Evolutionary conservation across 257 asterid species (phyloP), one percentile per base, ranked within the genome.

Genomic region (Marsdenia floribunda): DNA sequence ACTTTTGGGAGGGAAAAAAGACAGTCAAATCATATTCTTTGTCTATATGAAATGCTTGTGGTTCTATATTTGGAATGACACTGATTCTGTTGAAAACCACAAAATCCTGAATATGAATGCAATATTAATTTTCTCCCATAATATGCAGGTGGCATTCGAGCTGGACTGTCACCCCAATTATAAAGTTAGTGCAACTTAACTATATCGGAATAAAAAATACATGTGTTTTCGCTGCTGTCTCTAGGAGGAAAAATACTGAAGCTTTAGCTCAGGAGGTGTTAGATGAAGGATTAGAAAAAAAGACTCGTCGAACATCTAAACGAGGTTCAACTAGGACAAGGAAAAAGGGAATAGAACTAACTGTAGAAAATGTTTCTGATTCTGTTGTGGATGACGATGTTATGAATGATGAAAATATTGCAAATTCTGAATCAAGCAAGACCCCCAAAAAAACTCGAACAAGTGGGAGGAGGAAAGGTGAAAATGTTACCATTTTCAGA

Each of bases 401-500:
- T 76, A 71, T 75, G 60, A 88, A 79, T 77, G 96, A 80, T 63
- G 93, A 82, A 76, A 74, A 58, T 5, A 47, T 53, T 44, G 63
- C 82, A 38, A 65, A 78, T 82, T 81, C 83, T 42, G 87, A 37
- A 70, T 72, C 89, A 54, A 70, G 67, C 38, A 91, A 84, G 77
- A 77, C 21, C 68, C 4, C 83, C 60, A 88, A 65, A 73, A 92
- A 86, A 82, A n/a, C 84, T 68, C 74, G 79, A 73, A 60, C 83
- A 59, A 83, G 88, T 80, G 75, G 87, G 21, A 82, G 83, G 70
- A 89, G 70, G 85, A 94, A 90, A 89, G 96, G 96, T 91, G 80
- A 22, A 50, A 53, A 75, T 74, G 80, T 75, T 55, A 8, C 10
- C 54, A 38, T 52, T 18, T 18, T 38, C 5, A 24, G n/a, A 58